A percentile compares a stretch with the other conserved stretches of the same genome.
These are phyloP conservation scores for Penicillium polonicum DNA, from an alignment of 2,329 filamentous ascomycete species.

Conservation along the genomic window DNA sequence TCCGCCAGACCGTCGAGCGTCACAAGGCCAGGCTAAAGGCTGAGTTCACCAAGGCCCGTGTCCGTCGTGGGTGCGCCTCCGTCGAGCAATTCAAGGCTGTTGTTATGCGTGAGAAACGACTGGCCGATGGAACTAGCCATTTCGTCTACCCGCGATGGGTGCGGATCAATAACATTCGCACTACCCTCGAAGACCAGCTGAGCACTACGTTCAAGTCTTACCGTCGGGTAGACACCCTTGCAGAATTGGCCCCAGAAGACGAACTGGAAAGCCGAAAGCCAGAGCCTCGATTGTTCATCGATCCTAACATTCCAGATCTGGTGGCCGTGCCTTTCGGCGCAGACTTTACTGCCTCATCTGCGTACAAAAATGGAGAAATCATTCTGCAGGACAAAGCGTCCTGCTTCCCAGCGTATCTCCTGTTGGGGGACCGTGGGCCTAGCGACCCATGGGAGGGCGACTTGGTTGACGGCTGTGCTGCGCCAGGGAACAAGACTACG, in stretches of 20 bases:
- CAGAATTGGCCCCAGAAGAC: conserved; percentile 52
- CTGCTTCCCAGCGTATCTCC: conserved; percentile 88
- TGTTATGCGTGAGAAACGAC: conserved; percentile 42
- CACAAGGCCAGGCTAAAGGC: conserved; percentile 79
- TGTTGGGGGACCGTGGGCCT: conserved; percentile 55
- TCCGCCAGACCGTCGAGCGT: conserved; percentile 71
- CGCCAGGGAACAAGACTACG: conserved; percentile 96
- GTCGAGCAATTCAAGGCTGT: conserved; percentile 59
- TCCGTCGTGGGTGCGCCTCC: conserved; percentile 68
- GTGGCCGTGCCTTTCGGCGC: conserved; percentile 71
- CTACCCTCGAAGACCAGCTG: conserved; percentile 70
- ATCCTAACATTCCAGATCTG: conserved; percentile 78
- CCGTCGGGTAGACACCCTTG: conserved; percentile 55
- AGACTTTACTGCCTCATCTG: conserved; percentile 69
- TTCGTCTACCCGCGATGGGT: conserved; percentile 80
- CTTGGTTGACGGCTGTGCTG: conserved; percentile 88
- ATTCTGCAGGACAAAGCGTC: conserved; percentile 97
- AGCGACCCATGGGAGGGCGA: conserved; percentile 56
- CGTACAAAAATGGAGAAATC: conserved; percentile 73
- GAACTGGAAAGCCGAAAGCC: conserved; percentile 19
- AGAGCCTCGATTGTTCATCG: conserved; percentile 60
- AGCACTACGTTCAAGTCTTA: conserved; percentile 69
- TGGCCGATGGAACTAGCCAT: conserved; percentile 39
- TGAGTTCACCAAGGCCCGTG: conserved; percentile 76
- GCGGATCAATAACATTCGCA: conserved; percentile 76